These are phyloP conservation scores for Didymella lethalis DNA, from an alignment of 2,329 filamentous ascomycete genomes.

Conservation along the genomic window DNA sequence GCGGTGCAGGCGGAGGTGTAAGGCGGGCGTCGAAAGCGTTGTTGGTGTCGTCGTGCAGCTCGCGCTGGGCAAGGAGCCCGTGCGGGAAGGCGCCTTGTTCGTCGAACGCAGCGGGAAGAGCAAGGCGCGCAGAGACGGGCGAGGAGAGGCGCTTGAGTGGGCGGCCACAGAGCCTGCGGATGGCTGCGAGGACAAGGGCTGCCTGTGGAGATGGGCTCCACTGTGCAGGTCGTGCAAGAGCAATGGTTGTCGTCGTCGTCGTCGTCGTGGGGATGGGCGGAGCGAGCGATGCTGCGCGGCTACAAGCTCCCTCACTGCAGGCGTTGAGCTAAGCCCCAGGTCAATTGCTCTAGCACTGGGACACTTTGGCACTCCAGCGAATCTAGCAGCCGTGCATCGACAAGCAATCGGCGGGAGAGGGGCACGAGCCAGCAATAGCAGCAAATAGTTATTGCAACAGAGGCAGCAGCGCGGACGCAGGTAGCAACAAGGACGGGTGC, in stretches of 20 bases:
- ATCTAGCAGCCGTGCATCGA: constrained; percentile 11
- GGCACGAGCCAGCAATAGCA: constrained; percentile 16
- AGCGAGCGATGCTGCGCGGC: constrained; percentile 9
- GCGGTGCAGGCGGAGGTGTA: constrained; percentile 1
- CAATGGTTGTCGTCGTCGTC: neutral
- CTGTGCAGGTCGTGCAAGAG: constrained; percentile 7
- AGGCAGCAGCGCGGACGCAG: neutral
- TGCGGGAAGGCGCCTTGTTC: constrained; percentile 21
- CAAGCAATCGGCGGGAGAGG: constrained; percentile 14
- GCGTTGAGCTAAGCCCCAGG: constrained; percentile 14
- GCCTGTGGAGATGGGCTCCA: constrained; percentile 7
- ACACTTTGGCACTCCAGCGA: constrained; percentile 1
- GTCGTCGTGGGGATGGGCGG: constrained; percentile 12
- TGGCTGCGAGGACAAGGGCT: neutral
- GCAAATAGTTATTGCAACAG: neutral
- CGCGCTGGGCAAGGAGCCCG: constrained; percentile 21
- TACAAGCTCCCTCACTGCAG: constrained; percentile 17
- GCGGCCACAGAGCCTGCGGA: neutral
- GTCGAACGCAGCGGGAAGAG: constrained; percentile 12
- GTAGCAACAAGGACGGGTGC: neutral
- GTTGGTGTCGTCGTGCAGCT: constrained; percentile 14
- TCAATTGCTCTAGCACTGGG: constrained; percentile 1
- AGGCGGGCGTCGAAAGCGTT: constrained; percentile 7
- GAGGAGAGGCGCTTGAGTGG: neutral
- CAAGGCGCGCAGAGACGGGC: constrained; percentile 1